Conservation (phyloP, 139 green algal species). For the Eudorina sp. region DNA sequence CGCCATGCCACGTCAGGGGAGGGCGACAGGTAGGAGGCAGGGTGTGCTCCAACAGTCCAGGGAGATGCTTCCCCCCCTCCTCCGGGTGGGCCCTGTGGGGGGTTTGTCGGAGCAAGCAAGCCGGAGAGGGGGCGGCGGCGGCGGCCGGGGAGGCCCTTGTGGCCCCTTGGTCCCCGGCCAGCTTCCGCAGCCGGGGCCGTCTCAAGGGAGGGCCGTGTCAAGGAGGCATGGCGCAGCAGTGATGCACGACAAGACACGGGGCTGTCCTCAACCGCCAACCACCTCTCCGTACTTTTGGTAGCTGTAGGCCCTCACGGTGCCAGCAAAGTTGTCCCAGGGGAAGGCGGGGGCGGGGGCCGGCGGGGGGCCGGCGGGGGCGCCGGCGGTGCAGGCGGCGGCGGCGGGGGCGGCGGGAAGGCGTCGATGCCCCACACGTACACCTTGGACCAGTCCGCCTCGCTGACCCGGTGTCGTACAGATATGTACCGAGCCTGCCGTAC, state of each 20-base stretch:
- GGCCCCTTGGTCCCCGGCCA: too few species aligned
- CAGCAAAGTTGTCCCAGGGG: not conserved
- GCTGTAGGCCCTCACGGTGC: not conserved
- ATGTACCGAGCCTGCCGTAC: constrained; percentile 15
- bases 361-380: not conserved
- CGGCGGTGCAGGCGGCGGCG: not conserved
- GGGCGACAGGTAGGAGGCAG: not conserved
- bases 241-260: not conserved
- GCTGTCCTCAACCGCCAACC: not conserved
- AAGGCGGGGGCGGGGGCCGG: not conserved
- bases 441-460: constrained; percentile 22
- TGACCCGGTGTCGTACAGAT: not conserved
- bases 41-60: too few species aligned
- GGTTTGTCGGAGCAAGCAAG: too few species aligned
- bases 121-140: too few species aligned
- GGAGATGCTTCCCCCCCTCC: too few species aligned
- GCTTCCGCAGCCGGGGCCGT: too few species aligned
- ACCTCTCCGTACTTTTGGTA: not conserved
- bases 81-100: too few species aligned
- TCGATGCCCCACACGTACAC: constrained; percentile 37
- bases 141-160: too few species aligned
- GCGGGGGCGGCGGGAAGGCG: not conserved
- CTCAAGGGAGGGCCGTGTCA: not conserved
- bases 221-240: not conserved
- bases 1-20: too few species aligned